Conservation (phyloP, 2,329 filamentous ascomycete genomes). For the Cordyceps pruinosa region DNA sequence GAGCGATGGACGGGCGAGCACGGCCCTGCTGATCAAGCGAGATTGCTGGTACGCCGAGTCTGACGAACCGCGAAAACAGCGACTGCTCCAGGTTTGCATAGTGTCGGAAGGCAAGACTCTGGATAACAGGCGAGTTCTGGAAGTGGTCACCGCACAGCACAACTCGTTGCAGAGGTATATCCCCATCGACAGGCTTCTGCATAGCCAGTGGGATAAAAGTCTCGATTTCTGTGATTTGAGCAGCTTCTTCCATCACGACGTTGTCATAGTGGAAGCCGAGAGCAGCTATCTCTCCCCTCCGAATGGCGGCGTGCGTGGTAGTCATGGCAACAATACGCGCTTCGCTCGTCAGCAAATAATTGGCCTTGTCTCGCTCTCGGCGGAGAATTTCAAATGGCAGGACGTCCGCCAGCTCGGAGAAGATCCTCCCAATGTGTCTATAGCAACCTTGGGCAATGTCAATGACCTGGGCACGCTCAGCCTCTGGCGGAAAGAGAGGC, state of each 20-base stretch:
- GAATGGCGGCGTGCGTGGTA: constrained; percentile 93
- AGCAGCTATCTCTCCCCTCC: constrained; percentile 78
- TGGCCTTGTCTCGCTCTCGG: constrained; percentile 83
- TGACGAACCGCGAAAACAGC: constrained; percentile 83
- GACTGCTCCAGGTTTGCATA: constrained; percentile 96
- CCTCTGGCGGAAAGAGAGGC: constrained; percentile 66
- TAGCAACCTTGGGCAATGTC: constrained; percentile 82
- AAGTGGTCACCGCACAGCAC: constrained; percentile 93
- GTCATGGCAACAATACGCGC: constrained; percentile 99
- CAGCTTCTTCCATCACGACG: constrained; percentile 96
- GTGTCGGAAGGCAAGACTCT: constrained; percentile 87
- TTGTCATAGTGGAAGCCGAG: constrained; percentile 98
- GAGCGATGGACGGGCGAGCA: constrained; percentile 77
- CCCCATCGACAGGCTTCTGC: constrained; percentile 69
- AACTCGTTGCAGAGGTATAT: constrained; percentile 74
- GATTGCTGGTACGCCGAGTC: constrained; percentile 86
- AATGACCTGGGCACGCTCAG: constrained; percentile 58
- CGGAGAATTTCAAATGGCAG: constrained; percentile 91
- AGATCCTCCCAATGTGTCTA: constrained; percentile 81
- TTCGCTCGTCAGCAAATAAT: constrained; percentile 90
- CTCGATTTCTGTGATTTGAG: constrained; percentile 95
- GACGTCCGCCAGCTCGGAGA: constrained; percentile 86
- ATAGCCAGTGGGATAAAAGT: constrained; percentile 93
- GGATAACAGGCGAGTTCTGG: constrained; percentile 93
- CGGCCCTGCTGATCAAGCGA: constrained; percentile 90